Conservation (phyloP, 306 rosid species). For the Abrus pulchellus region DNA sequence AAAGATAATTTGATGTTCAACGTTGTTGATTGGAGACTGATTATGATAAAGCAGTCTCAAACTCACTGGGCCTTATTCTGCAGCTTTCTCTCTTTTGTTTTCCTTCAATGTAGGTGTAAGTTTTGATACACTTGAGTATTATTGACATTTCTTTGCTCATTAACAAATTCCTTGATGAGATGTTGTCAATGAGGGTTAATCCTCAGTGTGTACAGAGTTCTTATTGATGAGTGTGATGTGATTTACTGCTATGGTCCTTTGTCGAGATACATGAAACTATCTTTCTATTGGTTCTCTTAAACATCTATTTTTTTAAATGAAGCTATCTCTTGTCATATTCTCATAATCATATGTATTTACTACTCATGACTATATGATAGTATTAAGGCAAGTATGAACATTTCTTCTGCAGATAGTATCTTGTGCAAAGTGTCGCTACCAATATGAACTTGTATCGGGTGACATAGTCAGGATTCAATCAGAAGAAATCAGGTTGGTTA, state of each 20-base stretch:
- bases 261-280: conserved; percentile 37
- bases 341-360: conserved; percentile 6
- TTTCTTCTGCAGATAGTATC: conserved; percentile 80
- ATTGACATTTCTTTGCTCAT: conserved; percentile 25
- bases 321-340: conserved; percentile 1
- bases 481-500: conserved; percentile 93
- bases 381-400: conserved; percentile 20
- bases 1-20: conserved; percentile 3
- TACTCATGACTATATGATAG: conserved; percentile 3
- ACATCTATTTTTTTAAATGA: not conserved
- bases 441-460: conserved; percentile 92
- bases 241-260: conserved; percentile 11
- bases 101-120: conserved; percentile 3
- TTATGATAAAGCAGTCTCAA: conserved; percentile 2
- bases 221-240: not conserved
- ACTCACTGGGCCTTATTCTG: conserved; percentile 8
- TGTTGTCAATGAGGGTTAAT: conserved; percentile 28
- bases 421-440: conserved; percentile 93
- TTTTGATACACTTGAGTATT: conserved; percentile 4
- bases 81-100: conserved; percentile 18
- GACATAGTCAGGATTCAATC: conserved; percentile 78
- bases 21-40: conserved; percentile 15
- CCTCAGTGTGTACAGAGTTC: not conserved
- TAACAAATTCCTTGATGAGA: conserved; percentile 19
- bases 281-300: not conserved